A percentile compares a stretch with the other conserved stretches of the same genome.
Evolutionary conservation across 139 green algal genomes (phyloP).

Genomic region (Gonium pectorale): DNA sequence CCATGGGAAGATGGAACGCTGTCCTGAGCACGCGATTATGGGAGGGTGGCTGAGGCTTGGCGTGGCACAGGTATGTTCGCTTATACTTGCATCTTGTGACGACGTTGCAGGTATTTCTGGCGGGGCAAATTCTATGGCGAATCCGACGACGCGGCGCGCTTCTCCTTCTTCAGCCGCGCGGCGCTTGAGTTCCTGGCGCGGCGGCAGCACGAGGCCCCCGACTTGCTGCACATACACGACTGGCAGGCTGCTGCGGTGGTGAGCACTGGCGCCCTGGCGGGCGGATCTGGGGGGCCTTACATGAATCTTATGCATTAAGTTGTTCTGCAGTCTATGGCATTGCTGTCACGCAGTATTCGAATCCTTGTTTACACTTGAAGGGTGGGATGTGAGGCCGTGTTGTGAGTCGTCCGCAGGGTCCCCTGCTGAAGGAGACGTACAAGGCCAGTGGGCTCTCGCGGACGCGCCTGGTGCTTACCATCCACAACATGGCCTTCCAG

Average conservation of each 20-base stretch:
- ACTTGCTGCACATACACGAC: conserved; percentile 89
- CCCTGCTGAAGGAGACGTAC: conserved; percentile 88
- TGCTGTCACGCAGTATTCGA: no score
- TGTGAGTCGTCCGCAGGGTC: conserved; percentile 50
- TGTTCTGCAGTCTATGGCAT: conserved; percentile 64
- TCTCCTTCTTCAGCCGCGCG: conserved; percentile 63
- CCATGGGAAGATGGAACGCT: no score
- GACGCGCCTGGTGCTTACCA: conserved; percentile 80
- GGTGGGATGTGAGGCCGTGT: background rate
- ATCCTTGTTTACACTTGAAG: background rate
- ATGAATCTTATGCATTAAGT: background rate
- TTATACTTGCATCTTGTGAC: no score
- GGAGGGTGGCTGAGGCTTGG: no score
- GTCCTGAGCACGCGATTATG: no score
- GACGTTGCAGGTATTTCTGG: conserved; percentile 46
- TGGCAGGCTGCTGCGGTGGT: conserved; percentile 85
- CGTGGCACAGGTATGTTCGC: no score
- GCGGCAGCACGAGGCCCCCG: conserved; percentile 53
- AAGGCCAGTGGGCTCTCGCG: conserved; percentile 47
- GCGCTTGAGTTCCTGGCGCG: conserved; percentile 85
- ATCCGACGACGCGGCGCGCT: conserved; percentile 60
- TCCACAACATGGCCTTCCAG: conserved; percentile 93
- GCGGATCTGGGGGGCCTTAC: no score
- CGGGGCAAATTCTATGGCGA: conserved; percentile 50
- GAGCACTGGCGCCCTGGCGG: background rate